phyloP scores from a whole-genome alignment of 2,329 filamentous ascomycete genomes.

The Penicillium digitatum region DNA sequence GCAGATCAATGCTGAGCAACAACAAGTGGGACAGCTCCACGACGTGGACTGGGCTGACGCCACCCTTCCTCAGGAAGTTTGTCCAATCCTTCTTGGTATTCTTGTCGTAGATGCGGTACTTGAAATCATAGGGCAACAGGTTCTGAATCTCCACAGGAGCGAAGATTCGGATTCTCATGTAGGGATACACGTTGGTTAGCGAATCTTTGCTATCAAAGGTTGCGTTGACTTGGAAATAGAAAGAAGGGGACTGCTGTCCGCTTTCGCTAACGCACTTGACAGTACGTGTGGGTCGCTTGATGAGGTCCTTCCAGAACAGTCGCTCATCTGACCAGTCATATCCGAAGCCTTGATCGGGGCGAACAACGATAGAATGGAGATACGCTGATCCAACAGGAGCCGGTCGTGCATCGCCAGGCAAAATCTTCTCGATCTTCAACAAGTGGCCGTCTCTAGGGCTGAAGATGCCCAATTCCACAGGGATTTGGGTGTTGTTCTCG shows the following conservation, averaged over 20 bases:
- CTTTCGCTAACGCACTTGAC: constrained; percentile 84
- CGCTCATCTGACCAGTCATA: constrained; percentile 91
- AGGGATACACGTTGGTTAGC: constrained; percentile 78
- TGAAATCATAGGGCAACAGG: constrained; percentile 93
- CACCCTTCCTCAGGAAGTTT: constrained; percentile 94
- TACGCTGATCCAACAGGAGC: constrained; percentile 89
- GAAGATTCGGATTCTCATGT: constrained; percentile 88
- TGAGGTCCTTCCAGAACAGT: constrained; percentile 86
- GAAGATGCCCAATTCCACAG: constrained; percentile 87
- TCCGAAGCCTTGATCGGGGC: constrained; percentile 92
- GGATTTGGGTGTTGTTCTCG: constrained; percentile 95
- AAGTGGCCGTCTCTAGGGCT: constrained; percentile 82
- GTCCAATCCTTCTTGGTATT: constrained; percentile 99
- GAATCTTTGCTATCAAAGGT: constrained; percentile 80
- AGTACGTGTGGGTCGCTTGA: constrained; percentile 78
- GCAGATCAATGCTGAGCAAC: constrained; percentile 89
- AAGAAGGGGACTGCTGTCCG: constrained; percentile 70
- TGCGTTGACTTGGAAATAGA: constrained; percentile 95
- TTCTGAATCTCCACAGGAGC: constrained; percentile 94
- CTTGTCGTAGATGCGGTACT: constrained; percentile 98
- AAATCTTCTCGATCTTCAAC: constrained; percentile 95
- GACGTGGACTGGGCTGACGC: constrained; percentile 93
- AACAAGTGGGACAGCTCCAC: constrained; percentile 93
- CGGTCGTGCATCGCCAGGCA: constrained; percentile 82
- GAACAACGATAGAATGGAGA: constrained; percentile 79